Evolutionary conservation across 371 early-diverging fungal genomes (phyloP).

Genomic region (Thermomucor indicae-seudaticae): DNA sequence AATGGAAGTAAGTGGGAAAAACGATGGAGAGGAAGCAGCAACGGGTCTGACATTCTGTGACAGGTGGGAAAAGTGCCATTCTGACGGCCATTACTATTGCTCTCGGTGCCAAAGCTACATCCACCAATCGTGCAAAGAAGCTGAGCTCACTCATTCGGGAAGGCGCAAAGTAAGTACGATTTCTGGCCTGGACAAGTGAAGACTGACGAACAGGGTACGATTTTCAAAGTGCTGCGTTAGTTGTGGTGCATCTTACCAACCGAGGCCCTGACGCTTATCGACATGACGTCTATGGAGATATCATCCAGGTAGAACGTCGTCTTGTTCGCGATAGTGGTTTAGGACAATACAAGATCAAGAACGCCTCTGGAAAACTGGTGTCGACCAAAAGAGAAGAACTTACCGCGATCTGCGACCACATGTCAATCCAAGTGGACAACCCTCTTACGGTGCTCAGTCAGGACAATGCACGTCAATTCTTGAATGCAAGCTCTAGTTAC

Average conservation of each 20-base stretch:
- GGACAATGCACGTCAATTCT: conserved; percentile 88
- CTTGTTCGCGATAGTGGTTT: conserved; percentile 69
- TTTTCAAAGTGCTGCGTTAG: conserved; percentile 48
- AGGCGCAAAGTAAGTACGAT: conserved; percentile 57
- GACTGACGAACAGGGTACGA: too few relatives aligned
- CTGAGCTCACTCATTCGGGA: conserved; percentile 81
- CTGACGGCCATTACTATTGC: conserved; percentile 87
- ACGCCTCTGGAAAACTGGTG: conserved; percentile 53
- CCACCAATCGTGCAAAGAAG: conserved; percentile 83
- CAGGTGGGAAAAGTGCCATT: conserved; percentile 93
- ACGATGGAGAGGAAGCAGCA: neutral
- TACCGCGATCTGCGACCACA: conserved; percentile 78
- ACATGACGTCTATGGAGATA: conserved; percentile 76
- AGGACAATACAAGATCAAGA: conserved; percentile 74
- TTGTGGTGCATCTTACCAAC: conserved; percentile 79
- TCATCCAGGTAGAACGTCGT: conserved; percentile 79
- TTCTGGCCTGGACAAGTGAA: too few relatives aligned
- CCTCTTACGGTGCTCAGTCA: conserved; percentile 91
- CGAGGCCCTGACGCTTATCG: conserved; percentile 77
- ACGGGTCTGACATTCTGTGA: neutral
- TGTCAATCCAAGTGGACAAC: conserved; percentile 89
- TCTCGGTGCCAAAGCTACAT: conserved; percentile 86
- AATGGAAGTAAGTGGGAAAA: conserved; percentile 73
- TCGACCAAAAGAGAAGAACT: conserved; percentile 81
- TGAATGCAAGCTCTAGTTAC: conserved; percentile 73